These are phyloP conservation scores for Oldenlandia corymbosa DNA, from an alignment of 257 asterid genomes.

Conservation along the genomic window DNA sequence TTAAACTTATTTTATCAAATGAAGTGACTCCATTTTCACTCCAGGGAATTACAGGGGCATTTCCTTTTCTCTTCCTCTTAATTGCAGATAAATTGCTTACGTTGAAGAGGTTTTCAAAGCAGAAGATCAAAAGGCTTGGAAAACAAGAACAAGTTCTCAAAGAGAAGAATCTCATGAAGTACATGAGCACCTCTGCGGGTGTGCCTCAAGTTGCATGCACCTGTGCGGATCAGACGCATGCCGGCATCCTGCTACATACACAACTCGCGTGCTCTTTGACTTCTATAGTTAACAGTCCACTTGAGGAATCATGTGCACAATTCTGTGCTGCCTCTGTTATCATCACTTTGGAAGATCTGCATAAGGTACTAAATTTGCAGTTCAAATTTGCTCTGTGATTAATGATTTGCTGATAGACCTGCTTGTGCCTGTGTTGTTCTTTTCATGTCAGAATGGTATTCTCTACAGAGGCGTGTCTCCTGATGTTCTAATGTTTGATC, in stretches of 20 bases:
- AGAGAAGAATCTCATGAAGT: constrained; percentile 66
- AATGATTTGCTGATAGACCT: constrained; percentile 1
- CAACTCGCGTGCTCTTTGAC: constrained; percentile 62
- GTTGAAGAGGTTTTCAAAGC: constrained; percentile 84
- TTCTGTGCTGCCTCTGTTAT: constrained; percentile 87
- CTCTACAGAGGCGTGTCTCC: constrained; percentile 87
- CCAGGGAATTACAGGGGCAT: background rate
- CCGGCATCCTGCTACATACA: constrained; percentile 71
- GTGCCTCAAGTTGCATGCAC: constrained; percentile 84
- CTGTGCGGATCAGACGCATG: constrained; percentile 63
- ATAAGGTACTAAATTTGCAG: constrained; percentile 47
- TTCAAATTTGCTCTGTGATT: constrained; percentile 10
- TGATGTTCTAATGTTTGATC: constrained; percentile 68
- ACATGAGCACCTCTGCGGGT: constrained; percentile 38
- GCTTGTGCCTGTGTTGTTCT: constrained; percentile 12
- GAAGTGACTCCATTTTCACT: background rate
- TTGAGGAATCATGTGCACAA: constrained; percentile 70
- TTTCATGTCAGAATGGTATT: constrained; percentile 51
- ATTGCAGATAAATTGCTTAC: constrained; percentile 67
- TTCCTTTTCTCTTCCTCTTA: constrained; percentile 1
- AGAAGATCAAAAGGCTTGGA: constrained; percentile 65
- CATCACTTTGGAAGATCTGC: constrained; percentile 71
- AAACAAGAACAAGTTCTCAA: constrained; percentile 63
- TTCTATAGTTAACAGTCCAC: constrained; percentile 53
- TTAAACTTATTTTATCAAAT: no score